Evolutionary conservation across 2,329 filamentous ascomycete genomes (phyloP).

Genomic region (Parasarocladium wereldwijsianum): DNA sequence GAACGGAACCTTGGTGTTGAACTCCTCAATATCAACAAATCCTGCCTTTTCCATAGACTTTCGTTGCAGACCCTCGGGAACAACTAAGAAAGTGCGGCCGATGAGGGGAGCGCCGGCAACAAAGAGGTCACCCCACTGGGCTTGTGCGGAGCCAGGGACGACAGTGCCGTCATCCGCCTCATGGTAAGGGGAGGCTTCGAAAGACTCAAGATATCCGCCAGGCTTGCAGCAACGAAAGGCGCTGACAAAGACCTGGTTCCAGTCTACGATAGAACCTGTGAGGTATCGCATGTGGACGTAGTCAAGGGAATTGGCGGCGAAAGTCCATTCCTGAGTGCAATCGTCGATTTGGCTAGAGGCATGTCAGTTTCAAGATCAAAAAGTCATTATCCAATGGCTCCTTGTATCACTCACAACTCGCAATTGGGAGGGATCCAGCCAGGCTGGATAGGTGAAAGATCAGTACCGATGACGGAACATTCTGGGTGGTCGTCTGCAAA

Average conservation of each 20-base stretch:
- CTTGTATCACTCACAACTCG: constrained; percentile 24
- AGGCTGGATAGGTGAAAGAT: constrained; percentile 43
- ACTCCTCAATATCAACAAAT: constrained; percentile 19
- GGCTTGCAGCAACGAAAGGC: constrained; percentile 7
- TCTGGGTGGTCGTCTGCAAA: constrained; percentile 26
- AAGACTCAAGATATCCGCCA: constrained; percentile 8
- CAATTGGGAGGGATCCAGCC: constrained; percentile 21
- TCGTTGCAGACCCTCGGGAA: constrained; percentile 8
- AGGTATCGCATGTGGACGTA: constrained; percentile 42
- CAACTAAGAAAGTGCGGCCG: constrained; percentile 13
- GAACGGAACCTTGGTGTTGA: constrained; percentile 21
- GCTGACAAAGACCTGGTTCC: constrained; percentile 29
- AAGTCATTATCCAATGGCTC: no score
- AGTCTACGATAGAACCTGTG: constrained; percentile 36
- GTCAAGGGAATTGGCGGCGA: constrained; percentile 31
- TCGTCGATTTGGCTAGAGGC: constrained; percentile 39
- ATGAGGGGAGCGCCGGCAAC: constrained; percentile 12
- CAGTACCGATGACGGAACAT: constrained; percentile 33
- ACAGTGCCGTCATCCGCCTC: constrained; percentile 7
- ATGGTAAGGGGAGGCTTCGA: constrained; percentile 4
- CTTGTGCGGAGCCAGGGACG: constrained; percentile 2
- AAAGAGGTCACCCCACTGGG: constrained; percentile 10
- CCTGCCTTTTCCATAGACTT: constrained; percentile 14
- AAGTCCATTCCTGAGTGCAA: constrained; percentile 35
- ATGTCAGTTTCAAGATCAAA: not conserved